Conservation (phyloP, 768 basidiomycete species). For the Auriscalpium microsporum region DNA sequence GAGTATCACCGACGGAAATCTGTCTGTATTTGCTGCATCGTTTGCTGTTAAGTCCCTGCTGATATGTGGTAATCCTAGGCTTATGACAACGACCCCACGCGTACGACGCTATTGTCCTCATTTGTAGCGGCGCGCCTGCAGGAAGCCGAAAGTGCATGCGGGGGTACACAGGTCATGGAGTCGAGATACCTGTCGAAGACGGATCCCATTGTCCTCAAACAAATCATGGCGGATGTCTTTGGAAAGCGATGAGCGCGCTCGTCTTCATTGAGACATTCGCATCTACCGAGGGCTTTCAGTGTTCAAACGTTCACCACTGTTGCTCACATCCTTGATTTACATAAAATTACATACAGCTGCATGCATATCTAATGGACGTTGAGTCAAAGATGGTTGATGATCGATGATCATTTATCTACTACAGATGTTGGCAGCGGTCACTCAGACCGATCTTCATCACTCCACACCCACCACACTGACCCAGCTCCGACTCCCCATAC, state of each 20-base stretch:
- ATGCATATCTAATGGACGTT: no score
- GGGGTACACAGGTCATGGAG: constrained; percentile 55
- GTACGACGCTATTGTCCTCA: constrained; percentile 52
- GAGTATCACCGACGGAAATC: constrained; percentile 71
- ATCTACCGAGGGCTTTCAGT: no score
- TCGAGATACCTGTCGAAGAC: constrained; percentile 50
- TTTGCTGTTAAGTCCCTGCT: background rate
- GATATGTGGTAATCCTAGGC: constrained; percentile 33
- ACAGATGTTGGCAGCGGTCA: background rate
- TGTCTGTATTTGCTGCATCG: constrained; percentile 32
- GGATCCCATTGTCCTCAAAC: constrained; percentile 67
- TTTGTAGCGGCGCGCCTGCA: constrained; percentile 51
- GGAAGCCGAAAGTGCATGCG: constrained; percentile 53
- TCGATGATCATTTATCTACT: background rate
- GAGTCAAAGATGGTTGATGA: no score
- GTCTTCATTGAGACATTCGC: no score
- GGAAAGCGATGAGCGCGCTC: constrained; percentile 1
- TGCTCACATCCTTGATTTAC: no score
- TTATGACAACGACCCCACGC: constrained; percentile 62
- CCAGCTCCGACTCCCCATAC: constrained; percentile 15
- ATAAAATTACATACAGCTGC: no score
- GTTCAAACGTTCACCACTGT: no score
- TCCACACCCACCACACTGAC: constrained; percentile 12
- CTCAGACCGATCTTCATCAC: constrained; percentile 13
- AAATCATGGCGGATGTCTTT: constrained; percentile 35